Percentiles rank a stretch among this genome's conserved stretches.
Evolutionary conservation across 1,284 basidiomycete species (phyloP).

Genomic region (Entoloma clypeatum): DNA sequence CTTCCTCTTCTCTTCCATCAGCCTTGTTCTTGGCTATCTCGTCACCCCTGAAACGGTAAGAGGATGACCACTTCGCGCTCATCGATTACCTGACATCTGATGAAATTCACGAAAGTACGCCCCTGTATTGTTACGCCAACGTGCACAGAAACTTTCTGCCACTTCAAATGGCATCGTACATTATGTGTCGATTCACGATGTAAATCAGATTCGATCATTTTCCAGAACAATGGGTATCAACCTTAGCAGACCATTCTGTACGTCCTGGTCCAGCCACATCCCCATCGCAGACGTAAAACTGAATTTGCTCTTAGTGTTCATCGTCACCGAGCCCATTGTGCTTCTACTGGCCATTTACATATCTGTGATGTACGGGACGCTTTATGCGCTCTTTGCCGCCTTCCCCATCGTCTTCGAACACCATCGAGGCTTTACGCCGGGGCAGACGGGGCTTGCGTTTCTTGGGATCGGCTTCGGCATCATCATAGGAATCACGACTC

Average conservation of each 20-base stretch:
- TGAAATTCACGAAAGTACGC: slow-evolving; percentile 44
- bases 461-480: slow-evolving; percentile 63
- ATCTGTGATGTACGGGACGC: slow-evolving; percentile 59
- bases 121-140: slow-evolving; percentile 60
- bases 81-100: not conserved
- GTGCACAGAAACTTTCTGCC: slow-evolving; percentile 47
- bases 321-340: slow-evolving; percentile 68
- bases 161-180: slow-evolving; percentile 40
- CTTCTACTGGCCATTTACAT: slow-evolving; percentile 64
- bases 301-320: slow-evolving; percentile 41
- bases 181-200: slow-evolving; percentile 56
- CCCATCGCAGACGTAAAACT: slow-evolving; percentile 1
- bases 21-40: slow-evolving; percentile 43
- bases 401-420: slow-evolving; percentile 63
- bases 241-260: slow-evolving; percentile 59
- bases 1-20: slow-evolving; percentile 51
- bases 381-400: slow-evolving; percentile 57
- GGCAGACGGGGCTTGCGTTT: slow-evolving; percentile 61
- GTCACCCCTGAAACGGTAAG: slow-evolving; percentile 49
- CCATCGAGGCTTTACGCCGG: slow-evolving; percentile 55
- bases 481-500: slow-evolving; percentile 46
- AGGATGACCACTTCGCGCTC: slow-evolving; percentile 3
- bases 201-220: slow-evolving; percentile 42
- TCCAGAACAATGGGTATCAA: slow-evolving; percentile 39
- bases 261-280: slow-evolving; percentile 19